Base-by-base conservation (phyloP, 2,329 filamentous ascomycete genomes). In the Ophiocordyceps camponoti-saundersi region DNA sequence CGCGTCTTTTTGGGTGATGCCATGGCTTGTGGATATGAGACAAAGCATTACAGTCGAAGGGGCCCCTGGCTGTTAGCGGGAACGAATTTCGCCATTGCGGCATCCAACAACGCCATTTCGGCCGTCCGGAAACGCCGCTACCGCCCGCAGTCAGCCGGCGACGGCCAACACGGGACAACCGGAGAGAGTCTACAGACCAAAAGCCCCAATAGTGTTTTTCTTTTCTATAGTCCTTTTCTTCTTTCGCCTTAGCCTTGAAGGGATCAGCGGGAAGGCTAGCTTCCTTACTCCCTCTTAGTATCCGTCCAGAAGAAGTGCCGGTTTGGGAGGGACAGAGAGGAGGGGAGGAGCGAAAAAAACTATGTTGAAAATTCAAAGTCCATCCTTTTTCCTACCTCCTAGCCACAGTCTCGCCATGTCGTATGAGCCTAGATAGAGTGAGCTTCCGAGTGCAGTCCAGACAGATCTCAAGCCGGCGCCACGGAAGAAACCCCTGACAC, bases 351-450 rank as follows among this genome's bases (percentile, higher is more conserved):
- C n/a, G n/a, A n/a, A n/a, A n/a, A n/a, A n/a, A n/a, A n/a, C n/a
- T n/a, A n/a, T n/a, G n/a, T n/a, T n/a, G n/a, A n/a, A n/a, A n/a
- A n/a, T n/a, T n/a, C n/a, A n/a, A n/a, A n/a, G 29, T 6, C 29
- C 29, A 6, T 12, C 29, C 13, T 68, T 72, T 46, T 63, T 59
- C 44, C 60, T 56, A 45, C 64, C 67, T 4, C 23, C 16, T 51
- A 82, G 60, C 69, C 77, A 85, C 39, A 75, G 67, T 57, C 86
- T 80, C 11, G 84, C 82, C 52, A 80, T 80, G 61, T 95, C 88
- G 63, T 95, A 95, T 42, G 84, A 82, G 22, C 86, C 85, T 41
- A 95, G 65, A 68, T 95, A 95, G 48, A 95, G 65, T 3, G 87
- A 87, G 58, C 83, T 83, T 0, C 87, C 86, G 6, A 93, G 53